Evolutionary conservation across 2,329 filamentous ascomycete genomes (phyloP), one percentile per base, ranked within the genome.

Genomic region (Orbilia brochopaga): DNA sequence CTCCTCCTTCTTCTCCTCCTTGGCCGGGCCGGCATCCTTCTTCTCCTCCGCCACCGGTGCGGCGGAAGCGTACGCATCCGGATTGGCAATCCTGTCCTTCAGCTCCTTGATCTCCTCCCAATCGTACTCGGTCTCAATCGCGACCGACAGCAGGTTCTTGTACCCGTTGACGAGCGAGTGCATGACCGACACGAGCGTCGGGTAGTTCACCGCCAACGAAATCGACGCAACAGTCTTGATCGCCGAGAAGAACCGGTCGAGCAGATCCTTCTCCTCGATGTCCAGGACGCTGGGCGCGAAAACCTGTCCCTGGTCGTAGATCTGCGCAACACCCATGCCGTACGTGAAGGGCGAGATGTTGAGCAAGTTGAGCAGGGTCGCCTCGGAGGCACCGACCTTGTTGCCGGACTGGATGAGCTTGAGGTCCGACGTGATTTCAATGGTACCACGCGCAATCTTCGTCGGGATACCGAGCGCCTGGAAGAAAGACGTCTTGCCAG

Each of bases 381-480:
- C 94, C 87, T 99, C 94, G 81, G 94, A 99, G 80, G 94, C 89
- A 83, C 95, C 94, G 86, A 99, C 95, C 87, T 96, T 97, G 86
- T 66, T 85, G 78, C 88, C 88, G 76, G 91, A 87, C 86, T 96
- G 92, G 80, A 97, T 90, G 82, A 99, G 90, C 90, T 97, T 97
- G 79, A 99, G 86, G 81, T 99, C 94, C 79, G 88, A 86, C 76
- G 92, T 97, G 81, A 99, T 99, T 91, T 99, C 94, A 85, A 99
- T 99, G 85, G 94, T 99, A 95, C 94, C 95, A 96, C 94, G 94
- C 82, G 94, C 94, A 85, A 99, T 99, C 92, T 99, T 99, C 88
- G 94, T 99, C 81, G 94, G 94, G 82, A 99, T 92, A 91, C 93
- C 93, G 84, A 99, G 94, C 80, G 94, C 94, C 89, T 99, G 94